Base-by-base conservation (phyloP, 1,139 yeast genomes). In the Wickerhamomyces sp. region DNA sequence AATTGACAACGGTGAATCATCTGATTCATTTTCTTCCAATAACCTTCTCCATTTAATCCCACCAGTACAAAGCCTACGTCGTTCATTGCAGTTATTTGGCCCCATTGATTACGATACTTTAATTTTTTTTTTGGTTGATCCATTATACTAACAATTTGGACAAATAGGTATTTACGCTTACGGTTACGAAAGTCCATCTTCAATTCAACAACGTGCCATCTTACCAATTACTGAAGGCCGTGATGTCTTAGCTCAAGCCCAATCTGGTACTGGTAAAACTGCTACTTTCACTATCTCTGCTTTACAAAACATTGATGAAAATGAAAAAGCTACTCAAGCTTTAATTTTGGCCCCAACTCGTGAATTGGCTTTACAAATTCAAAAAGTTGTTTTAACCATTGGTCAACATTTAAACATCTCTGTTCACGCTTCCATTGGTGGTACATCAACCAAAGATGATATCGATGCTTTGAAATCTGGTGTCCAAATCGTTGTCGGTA, bases 251-350 rank as follows among this genome's bases (percentile, higher is more conserved):
- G 99, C 98, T 59, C 99, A 93, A 75, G 97, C 98, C 60, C 99
- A 93, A 79, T 91, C 98, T 46, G 99, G 99, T 84, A 93, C 99
- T 58, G 99, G 99, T 84, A 93, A 93, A 79, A 93, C 99, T 55
- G 99, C 98, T 66, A 93, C 99, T 59, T 93, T 93, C 83, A 85
- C 98, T 69, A 91, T 93, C 64, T 86, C 96, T 63, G 93, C 95
- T 63, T 80, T 93, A 71, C 96, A 91, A 79, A 87, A 90, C 79
- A 84, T 90, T 61, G 95, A 89, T 69, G 78, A 79, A 66, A 54
- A 61, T 43, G 56, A 64, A 54, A 81, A 83, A 73, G 71, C 84
- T 66, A 89, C 94, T 62, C 95, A 87, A 77, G 97, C 97, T 62
- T 80, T 93, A 71, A 90, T 93, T 65, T 80, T 93, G 68, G 95